Evolutionary conservation across 768 basidiomycete genomes (phyloP).

Genomic region (Suillus sp.): DNA sequence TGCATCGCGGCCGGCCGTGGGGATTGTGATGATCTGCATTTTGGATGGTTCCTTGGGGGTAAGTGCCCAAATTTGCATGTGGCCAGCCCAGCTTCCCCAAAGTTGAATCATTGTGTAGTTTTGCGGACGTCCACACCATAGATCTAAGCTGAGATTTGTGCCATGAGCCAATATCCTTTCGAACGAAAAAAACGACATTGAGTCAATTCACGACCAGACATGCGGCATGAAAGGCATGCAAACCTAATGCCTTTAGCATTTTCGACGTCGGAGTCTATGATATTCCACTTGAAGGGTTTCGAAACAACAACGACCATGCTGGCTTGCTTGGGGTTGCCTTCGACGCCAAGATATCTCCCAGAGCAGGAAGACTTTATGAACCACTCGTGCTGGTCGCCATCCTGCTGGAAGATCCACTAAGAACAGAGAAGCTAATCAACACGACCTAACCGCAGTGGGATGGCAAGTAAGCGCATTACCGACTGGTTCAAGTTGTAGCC

Average conservation of each 20-base stretch:
- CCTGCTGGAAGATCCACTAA: constrained; percentile 49
- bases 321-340: constrained; percentile 38
- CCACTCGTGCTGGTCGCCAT: constrained; percentile 38
- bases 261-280: constrained; percentile 45
- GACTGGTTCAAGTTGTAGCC: constrained; percentile 46
- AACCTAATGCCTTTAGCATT: constrained; percentile 46
- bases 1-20: no score
- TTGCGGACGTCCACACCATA: neutral
- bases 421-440: neutral
- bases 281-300: constrained; percentile 48
- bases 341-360: constrained; percentile 43
- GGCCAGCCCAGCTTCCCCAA: neutral
- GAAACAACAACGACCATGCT: constrained; percentile 39
- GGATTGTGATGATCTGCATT: no score
- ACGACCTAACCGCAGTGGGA: neutral
- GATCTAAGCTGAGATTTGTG: neutral
- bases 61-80: no score
- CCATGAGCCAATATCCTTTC: constrained; percentile 31
- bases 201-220: neutral
- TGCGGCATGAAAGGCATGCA: constrained; percentile 13
- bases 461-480: constrained; percentile 28
- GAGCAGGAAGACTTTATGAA: constrained; percentile 44
- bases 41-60: no score
- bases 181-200: neutral
- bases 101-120: neutral